phyloP scores from a whole-genome alignment of 2,329 filamentous ascomycete species.

The Fusarium sp. region DNA sequence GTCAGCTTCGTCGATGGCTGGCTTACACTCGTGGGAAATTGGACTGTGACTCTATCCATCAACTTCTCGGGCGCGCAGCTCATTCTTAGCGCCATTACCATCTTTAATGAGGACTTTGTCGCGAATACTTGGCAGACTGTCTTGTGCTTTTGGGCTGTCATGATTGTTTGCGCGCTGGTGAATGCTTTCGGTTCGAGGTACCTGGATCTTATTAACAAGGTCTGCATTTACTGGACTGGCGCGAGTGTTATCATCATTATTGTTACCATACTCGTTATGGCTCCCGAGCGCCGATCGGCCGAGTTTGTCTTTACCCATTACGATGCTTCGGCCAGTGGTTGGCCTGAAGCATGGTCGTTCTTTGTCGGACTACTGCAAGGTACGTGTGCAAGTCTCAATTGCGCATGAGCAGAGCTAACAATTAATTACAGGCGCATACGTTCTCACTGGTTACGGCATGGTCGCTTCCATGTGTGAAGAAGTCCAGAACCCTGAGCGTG shows the following conservation, averaged over 20 bases:
- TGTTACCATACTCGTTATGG: constrained; percentile 74
- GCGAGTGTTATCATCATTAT: constrained; percentile 76
- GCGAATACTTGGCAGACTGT: constrained; percentile 77
- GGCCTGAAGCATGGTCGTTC: constrained; percentile 73
- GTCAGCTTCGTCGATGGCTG: constrained; percentile 79
- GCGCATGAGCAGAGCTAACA: constrained; percentile 11
- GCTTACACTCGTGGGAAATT: constrained; percentile 79
- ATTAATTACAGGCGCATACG: constrained; percentile 50
- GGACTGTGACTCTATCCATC: constrained; percentile 75
- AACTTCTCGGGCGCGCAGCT: constrained; percentile 78
- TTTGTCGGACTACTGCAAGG: constrained; percentile 65
- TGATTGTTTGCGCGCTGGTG: constrained; percentile 70
- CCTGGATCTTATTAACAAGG: constrained; percentile 75
- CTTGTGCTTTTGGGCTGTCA: constrained; percentile 77
- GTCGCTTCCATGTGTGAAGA: constrained; percentile 68
- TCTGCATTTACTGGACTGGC: constrained; percentile 79
- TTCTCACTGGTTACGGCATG: constrained; percentile 62
- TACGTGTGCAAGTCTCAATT: constrained; percentile 47
- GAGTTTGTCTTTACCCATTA: constrained; percentile 76
- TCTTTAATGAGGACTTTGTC: constrained; percentile 71
- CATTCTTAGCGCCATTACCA: constrained; percentile 73
- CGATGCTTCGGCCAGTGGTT: constrained; percentile 74
- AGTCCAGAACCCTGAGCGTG: constrained; percentile 68
- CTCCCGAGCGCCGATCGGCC: constrained; percentile 71
- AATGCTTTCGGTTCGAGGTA: constrained; percentile 71